Base-by-base conservation (phyloP, 129 eudicot species). In the Dittrichia graveolens region DNA sequence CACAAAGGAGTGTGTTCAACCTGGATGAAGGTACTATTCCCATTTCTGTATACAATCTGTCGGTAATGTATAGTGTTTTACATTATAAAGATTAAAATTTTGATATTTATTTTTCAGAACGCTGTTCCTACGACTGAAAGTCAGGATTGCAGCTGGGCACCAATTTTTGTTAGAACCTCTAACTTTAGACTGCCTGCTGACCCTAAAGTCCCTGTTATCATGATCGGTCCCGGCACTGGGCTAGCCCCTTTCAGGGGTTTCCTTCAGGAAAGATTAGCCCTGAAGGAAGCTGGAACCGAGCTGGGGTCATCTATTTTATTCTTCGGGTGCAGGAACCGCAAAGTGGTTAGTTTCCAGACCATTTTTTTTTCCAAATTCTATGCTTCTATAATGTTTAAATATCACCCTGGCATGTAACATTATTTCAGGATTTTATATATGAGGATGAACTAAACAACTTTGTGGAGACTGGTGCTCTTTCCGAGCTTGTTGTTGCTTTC, bases 221-320 rank as follows among this genome's bases (percentile, higher is more conserved):
- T 92, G 98, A 85, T 92, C 39, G 98, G 98, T 37, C 98, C 98
- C 3, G 98, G 98, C n/a, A 92, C 98, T 43, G 98, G 98, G 57
- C 79, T 92, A 73, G 97, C 97, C 52, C 97, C 97, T 7, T 91
- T 91, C 58, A 84, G 96, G 72, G 97, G 97, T 19, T 91, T 91
- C 78, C 85, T 91, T 53, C 96, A 91, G 83, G 97, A 91, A 84
- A 80, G 97, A 73, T 78, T 75, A 50, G 87, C 96, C 75, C 65
- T 91, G 62, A 88, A 88, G 83, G 89, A 91, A 71, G 75, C 86
- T 34, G 81, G 76, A 42, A 60, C 71, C 7, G 70, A 77, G 2
- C 47, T 77, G 2, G 81, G 81, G 24, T 84, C 84, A 67, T 85
- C 97, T 42, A 46, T 86, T 7, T 84, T 91, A 39, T 88, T 84